phyloP scores from a whole-genome alignment of 148 eudicot genomes.

The Amaranthus palmeri region DNA sequence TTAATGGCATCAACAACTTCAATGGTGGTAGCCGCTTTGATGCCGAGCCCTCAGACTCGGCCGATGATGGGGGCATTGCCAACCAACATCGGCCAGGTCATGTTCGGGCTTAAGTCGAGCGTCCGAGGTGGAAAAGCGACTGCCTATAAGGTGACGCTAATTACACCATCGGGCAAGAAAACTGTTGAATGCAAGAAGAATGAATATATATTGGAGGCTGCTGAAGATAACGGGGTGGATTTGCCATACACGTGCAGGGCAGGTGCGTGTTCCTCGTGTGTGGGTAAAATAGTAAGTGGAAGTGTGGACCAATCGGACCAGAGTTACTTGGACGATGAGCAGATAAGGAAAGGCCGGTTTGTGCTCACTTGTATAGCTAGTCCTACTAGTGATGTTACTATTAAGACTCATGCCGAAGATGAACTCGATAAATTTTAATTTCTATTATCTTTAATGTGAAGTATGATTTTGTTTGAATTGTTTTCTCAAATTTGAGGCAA shows the following conservation, averaged over 20 bases:
- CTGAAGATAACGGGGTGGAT: slow-evolving; percentile 59
- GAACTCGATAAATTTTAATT: too few relatives aligned
- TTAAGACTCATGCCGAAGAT: slow-evolving; percentile 86
- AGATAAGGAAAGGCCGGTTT: slow-evolving; percentile 43
- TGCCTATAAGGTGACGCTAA: slow-evolving; percentile 48
- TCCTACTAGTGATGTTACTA: slow-evolving; percentile 42
- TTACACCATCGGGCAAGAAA: slow-evolving; percentile 41
- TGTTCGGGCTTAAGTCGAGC: slow-evolving; percentile 36
- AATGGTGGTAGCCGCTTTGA: slow-evolving; percentile 52
- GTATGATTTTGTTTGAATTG: too few relatives aligned
- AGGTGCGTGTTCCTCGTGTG: slow-evolving; percentile 72
- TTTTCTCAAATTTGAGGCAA: too few relatives aligned
- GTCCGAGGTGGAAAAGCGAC: slow-evolving; percentile 28
- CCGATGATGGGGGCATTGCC: slow-evolving; percentile 16
- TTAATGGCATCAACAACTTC: slow-evolving; percentile 36
- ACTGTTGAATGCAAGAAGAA: slow-evolving; percentile 49
- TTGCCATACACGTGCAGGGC: slow-evolving; percentile 85
- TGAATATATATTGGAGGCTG: slow-evolving; percentile 58
- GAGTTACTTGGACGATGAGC: slow-evolving; percentile 72
- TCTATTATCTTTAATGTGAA: too few relatives aligned
- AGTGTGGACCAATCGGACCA: slow-evolving; percentile 57
- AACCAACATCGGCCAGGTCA: slow-evolving; percentile 27
- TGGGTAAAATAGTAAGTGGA: slow-evolving; percentile 51
- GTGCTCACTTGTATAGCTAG: slow-evolving; percentile 80
- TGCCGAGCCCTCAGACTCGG: slow-evolving; percentile 25